Conservation (phyloP, 2,329 filamentous ascomycete species). For the Phialocephala subalpina region DNA sequence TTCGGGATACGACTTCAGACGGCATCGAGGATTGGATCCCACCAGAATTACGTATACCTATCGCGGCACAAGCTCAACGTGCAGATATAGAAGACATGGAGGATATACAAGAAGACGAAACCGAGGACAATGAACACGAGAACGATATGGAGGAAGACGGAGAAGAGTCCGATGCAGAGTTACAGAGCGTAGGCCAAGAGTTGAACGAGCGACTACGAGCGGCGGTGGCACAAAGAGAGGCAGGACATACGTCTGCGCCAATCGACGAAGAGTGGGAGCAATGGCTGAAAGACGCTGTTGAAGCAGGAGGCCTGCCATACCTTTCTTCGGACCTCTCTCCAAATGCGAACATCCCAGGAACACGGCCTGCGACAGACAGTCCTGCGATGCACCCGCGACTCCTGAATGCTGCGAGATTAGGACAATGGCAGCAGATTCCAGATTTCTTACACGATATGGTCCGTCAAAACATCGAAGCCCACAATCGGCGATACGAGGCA, state of each 20-base stretch:
- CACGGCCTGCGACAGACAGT: slow-evolving; percentile 45
- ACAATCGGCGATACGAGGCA: slow-evolving; percentile 31
- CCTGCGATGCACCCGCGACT: slow-evolving; percentile 57
- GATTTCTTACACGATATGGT: slow-evolving; percentile 62
- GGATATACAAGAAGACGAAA: slow-evolving; percentile 46
- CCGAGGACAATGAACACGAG: slow-evolving; percentile 44
- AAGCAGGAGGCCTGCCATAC: slow-evolving; percentile 64
- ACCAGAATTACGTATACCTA: slow-evolving; percentile 46
- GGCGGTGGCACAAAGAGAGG: slow-evolving; percentile 68
- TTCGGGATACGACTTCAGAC: slow-evolving; percentile 76
- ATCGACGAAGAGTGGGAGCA: slow-evolving; percentile 79
- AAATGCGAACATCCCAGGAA: slow-evolving; percentile 44
- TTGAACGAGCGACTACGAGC: slow-evolving; percentile 72
- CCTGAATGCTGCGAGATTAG: slow-evolving; percentile 61
- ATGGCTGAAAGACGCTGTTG: slow-evolving; percentile 75
- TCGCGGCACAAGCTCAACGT: slow-evolving; percentile 27
- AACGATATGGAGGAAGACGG: slow-evolving; percentile 50
- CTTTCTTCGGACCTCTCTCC: slow-evolving; percentile 43
- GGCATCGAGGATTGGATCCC: slow-evolving; percentile 70
- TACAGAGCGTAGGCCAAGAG: slow-evolving; percentile 66
- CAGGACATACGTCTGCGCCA: slow-evolving; percentile 63
- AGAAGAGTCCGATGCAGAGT: slow-evolving; percentile 61
- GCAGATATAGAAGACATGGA: slow-evolving; percentile 44
- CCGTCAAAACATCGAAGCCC: slow-evolving; percentile 44
- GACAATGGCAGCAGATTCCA: slow-evolving; percentile 65